Percentiles rank a stretch among this genome's conserved stretches.
phyloP scores from a whole-genome alignment of 2,329 filamentous ascomycete genomes.

The Ophiostoma quercus region DNA sequence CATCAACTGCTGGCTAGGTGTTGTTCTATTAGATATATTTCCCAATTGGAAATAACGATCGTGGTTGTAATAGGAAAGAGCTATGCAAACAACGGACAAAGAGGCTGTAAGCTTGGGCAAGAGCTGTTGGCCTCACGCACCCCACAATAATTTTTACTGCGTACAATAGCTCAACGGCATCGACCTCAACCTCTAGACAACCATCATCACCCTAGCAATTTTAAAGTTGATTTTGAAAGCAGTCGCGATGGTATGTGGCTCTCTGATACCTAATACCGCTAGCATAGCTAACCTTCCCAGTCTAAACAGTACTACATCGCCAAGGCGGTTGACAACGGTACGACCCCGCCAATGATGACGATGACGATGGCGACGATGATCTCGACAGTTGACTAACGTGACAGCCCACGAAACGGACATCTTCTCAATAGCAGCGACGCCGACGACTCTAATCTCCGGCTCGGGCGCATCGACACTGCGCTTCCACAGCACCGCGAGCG shows the following conservation, averaged over 20 bases:
- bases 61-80: background rate
- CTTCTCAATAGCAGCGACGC: slow-evolving; percentile 73
- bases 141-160: slow-evolving; percentile 23
- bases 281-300: slow-evolving; percentile 42
- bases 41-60: background rate
- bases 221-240: background rate
- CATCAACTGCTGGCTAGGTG: background rate
- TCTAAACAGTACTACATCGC: slow-evolving; percentile 98
- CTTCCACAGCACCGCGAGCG: slow-evolving; percentile 67
- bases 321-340: slow-evolving; percentile 83
- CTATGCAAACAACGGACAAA: background rate
- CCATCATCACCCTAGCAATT: background rate
- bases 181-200: slow-evolving; percentile 22
- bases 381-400: background rate
- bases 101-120: slow-evolving; percentile 13
- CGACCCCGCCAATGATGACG: slow-evolving; percentile 27
- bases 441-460: slow-evolving; percentile 69
- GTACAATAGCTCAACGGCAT: slow-evolving; percentile 16
- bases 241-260: background rate
- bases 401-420: slow-evolving; percentile 78
- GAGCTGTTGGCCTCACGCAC: slow-evolving; percentile 19
- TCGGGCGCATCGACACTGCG: slow-evolving; percentile 80
- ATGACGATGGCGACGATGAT: background rate
- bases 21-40: background rate
- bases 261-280: background rate